phyloP scores from a whole-genome alignment of 164 flowering plant genomes.

The Litsea cubeba region DNA sequence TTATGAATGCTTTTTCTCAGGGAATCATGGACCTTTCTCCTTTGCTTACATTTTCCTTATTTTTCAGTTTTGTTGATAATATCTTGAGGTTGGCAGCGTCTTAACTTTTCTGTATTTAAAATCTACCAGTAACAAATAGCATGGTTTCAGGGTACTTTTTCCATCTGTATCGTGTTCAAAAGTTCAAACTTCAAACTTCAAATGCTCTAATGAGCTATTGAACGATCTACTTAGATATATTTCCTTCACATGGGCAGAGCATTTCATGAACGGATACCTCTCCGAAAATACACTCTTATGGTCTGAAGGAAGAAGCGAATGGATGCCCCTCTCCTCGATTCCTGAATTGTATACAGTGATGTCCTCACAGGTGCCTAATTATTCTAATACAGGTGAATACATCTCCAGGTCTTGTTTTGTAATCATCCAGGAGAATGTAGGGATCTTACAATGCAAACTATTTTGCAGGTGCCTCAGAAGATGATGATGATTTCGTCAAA shows the following conservation, averaged over 20 bases:
- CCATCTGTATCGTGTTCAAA: slow-evolving; percentile 37
- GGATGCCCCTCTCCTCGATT: slow-evolving; percentile 76
- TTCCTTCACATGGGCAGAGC: slow-evolving; percentile 73
- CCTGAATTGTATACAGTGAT: slow-evolving; percentile 43
- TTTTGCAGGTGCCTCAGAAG: slow-evolving; percentile 38
- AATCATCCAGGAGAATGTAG: not conserved
- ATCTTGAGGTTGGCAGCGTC: slow-evolving; percentile 11
- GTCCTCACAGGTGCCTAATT: slow-evolving; percentile 16
- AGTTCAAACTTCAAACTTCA: not conserved
- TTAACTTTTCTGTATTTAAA: slow-evolving; percentile 29
- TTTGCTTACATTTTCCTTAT: not conserved
- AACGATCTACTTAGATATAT: slow-evolving; percentile 29
- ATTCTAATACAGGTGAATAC: slow-evolving; percentile 30
- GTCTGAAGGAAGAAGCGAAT: slow-evolving; percentile 79
- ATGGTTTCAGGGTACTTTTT: slow-evolving; percentile 36
- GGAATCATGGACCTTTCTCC: not conserved
- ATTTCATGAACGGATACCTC: slow-evolving; percentile 67
- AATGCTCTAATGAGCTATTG: slow-evolving; percentile 39
- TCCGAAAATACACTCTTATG: slow-evolving; percentile 62
- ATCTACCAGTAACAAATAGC: slow-evolving; percentile 34
- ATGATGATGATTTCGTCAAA: slow-evolving; percentile 67
- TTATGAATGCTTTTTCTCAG: not conserved
- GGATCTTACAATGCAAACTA: slow-evolving; percentile 5
- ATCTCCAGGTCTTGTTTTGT: not conserved
- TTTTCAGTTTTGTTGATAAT: not conserved